Percentiles rank a stretch among this genome's conserved stretches.
These are phyloP conservation scores for Lactarius trivialis DNA, from an alignment of 768 basidiomycete genomes.

Conservation along the genomic window DNA sequence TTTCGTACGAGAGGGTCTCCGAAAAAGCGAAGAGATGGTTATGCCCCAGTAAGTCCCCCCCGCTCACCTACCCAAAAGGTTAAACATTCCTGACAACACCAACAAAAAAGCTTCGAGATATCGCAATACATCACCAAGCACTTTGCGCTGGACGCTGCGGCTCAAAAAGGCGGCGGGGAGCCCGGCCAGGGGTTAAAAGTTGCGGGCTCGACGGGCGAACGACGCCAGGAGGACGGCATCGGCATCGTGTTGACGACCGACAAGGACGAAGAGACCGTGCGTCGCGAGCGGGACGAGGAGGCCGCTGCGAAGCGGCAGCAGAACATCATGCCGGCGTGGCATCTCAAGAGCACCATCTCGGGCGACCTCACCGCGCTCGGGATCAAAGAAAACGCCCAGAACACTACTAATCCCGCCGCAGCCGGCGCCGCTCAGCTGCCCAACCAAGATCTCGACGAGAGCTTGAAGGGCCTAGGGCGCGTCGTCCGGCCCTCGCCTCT, in stretches of 20 bases:
- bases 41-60: constrained; percentile 61
- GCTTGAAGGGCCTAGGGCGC: constrained; percentile 56
- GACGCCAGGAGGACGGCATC: constrained; percentile 66
- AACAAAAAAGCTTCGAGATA: constrained; percentile 88
- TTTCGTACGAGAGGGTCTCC: constrained; percentile 78
- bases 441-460: constrained; percentile 45
- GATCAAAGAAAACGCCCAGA: constrained; percentile 59
- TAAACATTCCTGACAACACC: too few species aligned
- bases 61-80: neutral
- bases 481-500: constrained; percentile 27
- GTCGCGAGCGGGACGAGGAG: constrained; percentile 69
- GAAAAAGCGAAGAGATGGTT: constrained; percentile 82
- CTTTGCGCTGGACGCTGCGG: constrained; percentile 50
- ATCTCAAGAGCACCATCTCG: constrained; percentile 91
- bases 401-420: too few species aligned
- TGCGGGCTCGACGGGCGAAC: constrained; percentile 56
- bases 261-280: constrained; percentile 73
- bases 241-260: constrained; percentile 86
- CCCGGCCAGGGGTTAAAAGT: constrained; percentile 58
- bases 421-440: constrained; percentile 33
- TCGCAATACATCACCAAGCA: constrained; percentile 74
- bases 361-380: constrained; percentile 87
- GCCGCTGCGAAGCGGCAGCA: constrained; percentile 83
- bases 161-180: constrained; percentile 44
- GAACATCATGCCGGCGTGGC: constrained; percentile 91